Percentiles rank a stretch among this genome's conserved stretches.
These are phyloP conservation scores for Vitellaria paradoxa DNA, from an alignment of 179 eudicot species.

Conservation along the genomic window DNA sequence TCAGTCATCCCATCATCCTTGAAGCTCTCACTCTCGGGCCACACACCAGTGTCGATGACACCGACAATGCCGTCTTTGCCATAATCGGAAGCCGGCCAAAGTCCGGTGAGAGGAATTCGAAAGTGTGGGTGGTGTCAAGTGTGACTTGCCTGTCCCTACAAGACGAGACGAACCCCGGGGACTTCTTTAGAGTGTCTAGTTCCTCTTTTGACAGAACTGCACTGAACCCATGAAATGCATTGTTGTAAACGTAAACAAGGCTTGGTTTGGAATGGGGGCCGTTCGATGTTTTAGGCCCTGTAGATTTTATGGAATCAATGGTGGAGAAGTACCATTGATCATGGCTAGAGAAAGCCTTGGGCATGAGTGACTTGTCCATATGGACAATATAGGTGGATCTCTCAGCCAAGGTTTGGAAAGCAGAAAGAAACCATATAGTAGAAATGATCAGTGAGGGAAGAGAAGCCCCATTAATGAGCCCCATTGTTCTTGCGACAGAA, in stretches of 20 bases:
- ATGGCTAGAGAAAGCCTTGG: slow-evolving; percentile 45
- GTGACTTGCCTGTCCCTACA: slow-evolving; percentile 23
- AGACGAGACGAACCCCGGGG: slow-evolving; percentile 30
- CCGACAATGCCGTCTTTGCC: slow-evolving; percentile 39
- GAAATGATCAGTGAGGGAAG: background rate
- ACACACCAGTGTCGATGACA: slow-evolving; percentile 33
- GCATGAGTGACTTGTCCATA: slow-evolving; percentile 72
- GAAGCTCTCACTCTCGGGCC: slow-evolving; percentile 42
- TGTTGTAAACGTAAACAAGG: slow-evolving; percentile 26
- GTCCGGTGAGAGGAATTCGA: slow-evolving; percentile 32
- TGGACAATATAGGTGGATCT: slow-evolving; percentile 61
- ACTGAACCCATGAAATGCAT: slow-evolving; percentile 30
- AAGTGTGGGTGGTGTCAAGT: slow-evolving; percentile 34
- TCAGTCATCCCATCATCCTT: slow-evolving; percentile 26
- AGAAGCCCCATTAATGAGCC: background rate
- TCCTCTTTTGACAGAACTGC: slow-evolving; percentile 29
- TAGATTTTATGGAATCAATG: slow-evolving; percentile 30
- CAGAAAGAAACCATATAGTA: background rate
- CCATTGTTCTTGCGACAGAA: background rate
- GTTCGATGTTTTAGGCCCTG: background rate
- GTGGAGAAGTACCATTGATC: slow-evolving; percentile 62
- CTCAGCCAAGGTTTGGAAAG: background rate
- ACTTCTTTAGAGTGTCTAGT: slow-evolving; percentile 17
- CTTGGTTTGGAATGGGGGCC: background rate
- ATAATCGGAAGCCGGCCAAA: slow-evolving; percentile 39